A percentile compares a stretch with the other conserved stretches of the same genome.
These are phyloP conservation scores for Fusarium sp. DNA, from an alignment of 2,329 filamentous ascomycete species.

Conservation along the genomic window DNA sequence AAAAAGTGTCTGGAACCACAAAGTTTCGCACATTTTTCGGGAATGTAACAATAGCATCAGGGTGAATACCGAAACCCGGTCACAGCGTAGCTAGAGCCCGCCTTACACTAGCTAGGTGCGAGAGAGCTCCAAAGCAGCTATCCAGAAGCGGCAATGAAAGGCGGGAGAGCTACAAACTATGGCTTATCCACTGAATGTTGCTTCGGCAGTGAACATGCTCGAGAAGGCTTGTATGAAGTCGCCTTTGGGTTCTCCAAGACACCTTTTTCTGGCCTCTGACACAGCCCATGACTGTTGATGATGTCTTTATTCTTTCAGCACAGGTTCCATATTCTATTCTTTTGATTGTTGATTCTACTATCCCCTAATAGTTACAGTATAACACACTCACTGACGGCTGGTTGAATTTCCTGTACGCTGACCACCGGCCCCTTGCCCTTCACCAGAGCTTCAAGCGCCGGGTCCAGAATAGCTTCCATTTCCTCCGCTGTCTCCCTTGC, in stretches of 20 bases:
- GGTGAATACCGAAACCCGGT: background rate
- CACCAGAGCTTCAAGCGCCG: background rate
- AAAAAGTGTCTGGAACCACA: too few species aligned
- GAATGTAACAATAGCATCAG: too few species aligned
- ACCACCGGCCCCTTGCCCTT: background rate
- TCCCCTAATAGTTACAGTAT: background rate
- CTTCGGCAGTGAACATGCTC: too few species aligned
- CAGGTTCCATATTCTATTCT: background rate
- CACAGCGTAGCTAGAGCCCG: background rate
- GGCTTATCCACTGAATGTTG: background rate
- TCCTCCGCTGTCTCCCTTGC: background rate
- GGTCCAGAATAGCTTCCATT: background rate
- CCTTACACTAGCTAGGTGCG: background rate
- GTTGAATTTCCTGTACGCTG: background rate
- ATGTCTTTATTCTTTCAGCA: background rate
- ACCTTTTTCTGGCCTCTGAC: too few species aligned
- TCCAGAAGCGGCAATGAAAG: background rate
- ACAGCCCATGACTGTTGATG: too few species aligned
- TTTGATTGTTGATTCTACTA: fast-evolving
- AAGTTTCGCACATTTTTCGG: background rate
- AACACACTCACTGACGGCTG: background rate
- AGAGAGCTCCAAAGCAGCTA: background rate
- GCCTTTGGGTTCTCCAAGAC: background rate
- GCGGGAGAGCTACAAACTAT: background rate
- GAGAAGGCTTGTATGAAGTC: background rate